phyloP scores from a whole-genome alignment of 2,329 filamentous ascomycete genomes.

The Thermothelomyces thermophilus region DNA sequence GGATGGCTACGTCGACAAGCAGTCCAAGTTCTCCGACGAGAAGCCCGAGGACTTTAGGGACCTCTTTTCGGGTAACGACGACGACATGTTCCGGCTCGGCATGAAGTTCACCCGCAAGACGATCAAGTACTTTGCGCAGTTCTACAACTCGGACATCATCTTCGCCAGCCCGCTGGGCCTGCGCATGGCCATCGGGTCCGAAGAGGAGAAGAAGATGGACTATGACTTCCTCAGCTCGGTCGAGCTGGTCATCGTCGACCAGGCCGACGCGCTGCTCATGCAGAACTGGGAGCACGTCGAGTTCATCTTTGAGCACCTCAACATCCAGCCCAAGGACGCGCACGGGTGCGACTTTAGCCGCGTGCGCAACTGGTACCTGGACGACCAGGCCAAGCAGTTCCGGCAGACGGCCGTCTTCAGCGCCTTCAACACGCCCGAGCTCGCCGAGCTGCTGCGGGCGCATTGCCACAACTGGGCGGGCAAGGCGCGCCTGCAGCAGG shows the following conservation, averaged over 20 bases:
- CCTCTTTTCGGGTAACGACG: constrained; percentile 89
- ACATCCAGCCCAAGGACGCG: constrained; percentile 79
- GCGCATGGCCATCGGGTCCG: constrained; percentile 81
- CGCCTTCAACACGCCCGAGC: constrained; percentile 80
- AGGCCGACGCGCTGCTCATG: constrained; percentile 89
- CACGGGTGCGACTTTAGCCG: constrained; percentile 93
- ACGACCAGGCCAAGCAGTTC: constrained; percentile 70
- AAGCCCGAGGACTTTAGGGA: constrained; percentile 83
- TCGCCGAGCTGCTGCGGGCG: constrained; percentile 69
- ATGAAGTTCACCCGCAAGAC: constrained; percentile 96
- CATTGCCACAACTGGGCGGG: constrained; percentile 77
- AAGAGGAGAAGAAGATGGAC: constrained; percentile 59
- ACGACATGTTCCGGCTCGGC: constrained; percentile 95
- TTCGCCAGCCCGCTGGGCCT: constrained; percentile 85
- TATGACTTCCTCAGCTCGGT: constrained; percentile 91
- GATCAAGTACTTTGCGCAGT: constrained; percentile 87
- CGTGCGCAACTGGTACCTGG: constrained; percentile 87
- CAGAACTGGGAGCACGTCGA: constrained; percentile 98
- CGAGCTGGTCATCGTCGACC: constrained; percentile 83
- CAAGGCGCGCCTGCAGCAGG: constrained; percentile 64
- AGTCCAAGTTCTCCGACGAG: constrained; percentile 61
- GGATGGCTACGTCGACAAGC: constrained; percentile 67
- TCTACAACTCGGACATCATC: constrained; percentile 95
- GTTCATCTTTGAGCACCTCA: constrained; percentile 85
- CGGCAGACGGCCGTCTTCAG: constrained; percentile 81